Conservation (phyloP, 306 rosid species). For the Prunus dulcis region DNA sequence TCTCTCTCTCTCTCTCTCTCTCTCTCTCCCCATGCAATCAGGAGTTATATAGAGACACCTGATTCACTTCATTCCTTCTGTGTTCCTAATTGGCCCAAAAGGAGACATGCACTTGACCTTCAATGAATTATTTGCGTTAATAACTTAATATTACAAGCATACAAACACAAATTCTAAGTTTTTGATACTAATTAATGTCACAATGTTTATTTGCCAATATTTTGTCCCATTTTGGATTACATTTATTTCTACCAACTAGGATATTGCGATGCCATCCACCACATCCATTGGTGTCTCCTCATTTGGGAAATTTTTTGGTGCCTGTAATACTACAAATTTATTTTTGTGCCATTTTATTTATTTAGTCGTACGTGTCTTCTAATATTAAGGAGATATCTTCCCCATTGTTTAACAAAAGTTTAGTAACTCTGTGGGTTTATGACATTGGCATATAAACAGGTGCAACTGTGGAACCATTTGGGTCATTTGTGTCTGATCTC, state of each 20-base stretch:
- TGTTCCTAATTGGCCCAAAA: not conserved
- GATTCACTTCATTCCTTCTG: not conserved
- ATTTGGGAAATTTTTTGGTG: not conserved
- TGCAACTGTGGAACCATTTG: slow-evolving; percentile 91
- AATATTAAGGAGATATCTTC: not conserved
- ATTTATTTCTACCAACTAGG: not conserved
- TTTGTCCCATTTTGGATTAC: not conserved
- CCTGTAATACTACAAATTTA: slow-evolving; percentile 1
- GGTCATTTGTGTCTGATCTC: slow-evolving; percentile 80
- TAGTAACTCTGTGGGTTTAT: slow-evolving; percentile 18
- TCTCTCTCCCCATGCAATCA: no score
- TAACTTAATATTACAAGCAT: not conserved
- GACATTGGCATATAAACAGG: slow-evolving; percentile 53
- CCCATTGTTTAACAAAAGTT: slow-evolving; percentile 10
- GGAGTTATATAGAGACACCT: not conserved
- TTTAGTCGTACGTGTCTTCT: slow-evolving; percentile 6
- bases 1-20: not conserved
- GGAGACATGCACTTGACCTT: not conserved
- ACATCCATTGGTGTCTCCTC: not conserved
- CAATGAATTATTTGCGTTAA: not conserved
- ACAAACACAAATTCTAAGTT: not conserved
- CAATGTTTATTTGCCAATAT: not conserved
- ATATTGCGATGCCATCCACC: slow-evolving; percentile 11
- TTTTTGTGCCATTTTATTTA: not conserved
- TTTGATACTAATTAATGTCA: not conserved